These are phyloP conservation scores for Colletotrichum sp. DNA, from an alignment of 2,329 filamentous ascomycete genomes.

Conservation along the genomic window DNA sequence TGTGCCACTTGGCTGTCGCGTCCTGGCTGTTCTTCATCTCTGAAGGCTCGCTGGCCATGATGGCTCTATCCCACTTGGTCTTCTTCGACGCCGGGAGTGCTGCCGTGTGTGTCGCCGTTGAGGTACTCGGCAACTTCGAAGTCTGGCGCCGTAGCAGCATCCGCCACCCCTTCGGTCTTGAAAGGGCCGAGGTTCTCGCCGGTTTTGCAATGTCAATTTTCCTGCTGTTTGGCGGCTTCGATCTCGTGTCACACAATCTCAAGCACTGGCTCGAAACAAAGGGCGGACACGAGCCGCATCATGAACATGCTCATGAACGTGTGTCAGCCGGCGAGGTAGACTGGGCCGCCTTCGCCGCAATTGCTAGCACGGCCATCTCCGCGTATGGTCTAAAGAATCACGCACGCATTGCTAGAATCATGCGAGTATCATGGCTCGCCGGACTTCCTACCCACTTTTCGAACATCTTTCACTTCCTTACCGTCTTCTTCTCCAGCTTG, in stretches of 20 bases:
- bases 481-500: conserved; percentile 82
- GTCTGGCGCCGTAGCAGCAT: conserved; percentile 95
- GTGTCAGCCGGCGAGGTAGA: conserved; percentile 81
- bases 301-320: conserved; percentile 67
- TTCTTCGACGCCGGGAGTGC: conserved; percentile 96
- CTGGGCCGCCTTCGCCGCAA: conserved; percentile 80
- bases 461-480: conserved; percentile 95
- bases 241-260: conserved; percentile 90
- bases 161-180: conserved; percentile 90
- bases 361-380: conserved; percentile 82
- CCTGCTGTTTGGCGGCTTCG: conserved; percentile 95
- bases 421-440: conserved; percentile 84
- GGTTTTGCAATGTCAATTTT: conserved; percentile 97
- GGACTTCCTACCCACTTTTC: conserved; percentile 85
- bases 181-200: conserved; percentile 90
- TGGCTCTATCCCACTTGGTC: conserved; percentile 88
- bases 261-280: conserved; percentile 86
- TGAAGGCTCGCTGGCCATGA: conserved; percentile 86
- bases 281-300: conserved; percentile 76
- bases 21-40: conserved; percentile 86
- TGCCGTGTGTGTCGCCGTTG: conserved; percentile 87
- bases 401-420: conserved; percentile 87
- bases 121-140: conserved; percentile 95
- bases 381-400: conserved; percentile 90
- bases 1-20: conserved; percentile 85